Conservation (phyloP, 2,329 filamentous ascomycete genomes). For the Ophiobolus disseminans region DNA sequence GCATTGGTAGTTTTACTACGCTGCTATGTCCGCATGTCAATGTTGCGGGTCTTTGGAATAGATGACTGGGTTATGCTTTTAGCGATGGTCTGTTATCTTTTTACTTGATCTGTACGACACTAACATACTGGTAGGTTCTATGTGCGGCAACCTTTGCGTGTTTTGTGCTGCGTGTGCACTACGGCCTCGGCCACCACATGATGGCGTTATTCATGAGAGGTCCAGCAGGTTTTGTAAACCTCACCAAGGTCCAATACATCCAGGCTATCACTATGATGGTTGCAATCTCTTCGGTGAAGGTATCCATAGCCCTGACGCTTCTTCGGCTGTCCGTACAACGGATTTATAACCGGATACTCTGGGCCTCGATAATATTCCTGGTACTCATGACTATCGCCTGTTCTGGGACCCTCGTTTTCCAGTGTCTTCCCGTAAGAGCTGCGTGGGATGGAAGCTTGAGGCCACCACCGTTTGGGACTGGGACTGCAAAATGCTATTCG, state of each 20-base stretch:
- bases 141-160: constrained; percentile 42
- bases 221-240: constrained; percentile 39
- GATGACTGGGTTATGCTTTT: constrained; percentile 59
- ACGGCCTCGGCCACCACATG: constrained; percentile 58
- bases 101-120: neutral
- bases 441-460: constrained; percentile 52
- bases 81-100: constrained; percentile 47
- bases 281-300: constrained; percentile 55
- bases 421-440: constrained; percentile 55
- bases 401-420: constrained; percentile 56
- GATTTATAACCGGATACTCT: constrained; percentile 51
- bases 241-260: constrained; percentile 51
- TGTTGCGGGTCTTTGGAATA: constrained; percentile 57
- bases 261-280: constrained; percentile 58
- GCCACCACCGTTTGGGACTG: constrained; percentile 35
- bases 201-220: constrained; percentile 41
- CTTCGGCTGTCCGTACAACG: constrained; percentile 51
- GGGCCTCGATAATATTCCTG: constrained; percentile 54
- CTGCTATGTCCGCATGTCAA: constrained; percentile 55
- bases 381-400: constrained; percentile 53
- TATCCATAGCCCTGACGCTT: constrained; percentile 55
- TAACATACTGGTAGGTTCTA: constrained; percentile 2
- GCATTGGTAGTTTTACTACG: constrained; percentile 52
- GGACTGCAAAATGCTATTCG: constrained; percentile 52
- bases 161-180: constrained; percentile 54